Conservation (phyloP, 2,329 filamentous ascomycete species). For the Talaromyces sp. region DNA sequence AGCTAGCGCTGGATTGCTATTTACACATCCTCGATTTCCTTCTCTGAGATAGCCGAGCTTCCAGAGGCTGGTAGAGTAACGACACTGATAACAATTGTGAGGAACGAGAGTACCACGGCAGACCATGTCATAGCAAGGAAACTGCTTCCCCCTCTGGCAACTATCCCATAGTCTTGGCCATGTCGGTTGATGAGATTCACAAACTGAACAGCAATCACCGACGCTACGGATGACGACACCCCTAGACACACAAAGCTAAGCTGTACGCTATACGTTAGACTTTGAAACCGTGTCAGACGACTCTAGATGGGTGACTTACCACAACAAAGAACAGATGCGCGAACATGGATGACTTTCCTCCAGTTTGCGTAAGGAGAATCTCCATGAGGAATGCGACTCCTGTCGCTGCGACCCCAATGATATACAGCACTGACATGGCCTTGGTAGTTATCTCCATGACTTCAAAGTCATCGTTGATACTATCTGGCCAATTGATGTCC, state of each 20-base stretch:
- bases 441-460: conserved; percentile 50
- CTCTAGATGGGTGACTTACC: conserved; percentile 28
- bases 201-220: conserved; percentile 57
- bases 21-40: conserved; percentile 15
- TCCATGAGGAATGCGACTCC: conserved; percentile 50
- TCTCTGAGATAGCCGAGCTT: conserved; percentile 12
- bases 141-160: conserved; percentile 50
- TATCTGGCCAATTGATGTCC: conserved; percentile 56
- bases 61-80: conserved; percentile 24
- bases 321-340: conserved; percentile 50
- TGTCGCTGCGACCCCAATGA: conserved; percentile 54
- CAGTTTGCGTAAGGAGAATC: conserved; percentile 44
- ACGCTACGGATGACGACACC: conserved; percentile 71
- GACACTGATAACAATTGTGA: conserved; percentile 32
- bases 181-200: conserved; percentile 53
- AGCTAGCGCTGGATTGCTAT: not conserved
- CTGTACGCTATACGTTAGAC: conserved; percentile 23
- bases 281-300: not conserved
- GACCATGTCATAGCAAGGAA: conserved; percentile 62
- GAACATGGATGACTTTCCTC: conserved; percentile 46
- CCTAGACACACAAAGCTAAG: conserved; percentile 60
- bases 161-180: conserved; percentile 49
- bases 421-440: conserved; percentile 59
- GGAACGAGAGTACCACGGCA: conserved; percentile 41
- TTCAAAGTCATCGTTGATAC: conserved; percentile 53